Conservation (phyloP, 1,139 yeast species). For the Magnusiomyces sp. region DNA sequence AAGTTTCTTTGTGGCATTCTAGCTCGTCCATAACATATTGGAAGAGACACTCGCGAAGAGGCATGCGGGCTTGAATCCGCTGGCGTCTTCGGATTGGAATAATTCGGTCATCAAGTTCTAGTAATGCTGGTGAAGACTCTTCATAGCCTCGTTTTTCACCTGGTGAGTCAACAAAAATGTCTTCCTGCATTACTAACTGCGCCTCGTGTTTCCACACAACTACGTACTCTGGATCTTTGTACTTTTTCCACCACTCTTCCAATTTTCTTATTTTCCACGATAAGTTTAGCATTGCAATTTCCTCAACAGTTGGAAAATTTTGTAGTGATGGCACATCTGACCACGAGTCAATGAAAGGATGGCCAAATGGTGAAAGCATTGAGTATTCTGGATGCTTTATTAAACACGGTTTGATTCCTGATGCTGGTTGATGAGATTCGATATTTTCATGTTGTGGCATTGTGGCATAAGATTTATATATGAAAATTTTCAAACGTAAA, state of each 20-base stretch:
- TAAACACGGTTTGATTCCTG: too few relatives aligned
- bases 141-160: neutral
- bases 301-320: constrained; percentile 17
- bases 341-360: neutral
- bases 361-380: constrained; percentile 1
- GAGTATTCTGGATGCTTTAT: too few relatives aligned
- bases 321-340: neutral
- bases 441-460: too few relatives aligned
- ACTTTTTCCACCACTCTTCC: constrained; percentile 33
- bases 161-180: neutral
- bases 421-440: too few relatives aligned
- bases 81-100: too few relatives aligned
- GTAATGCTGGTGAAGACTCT: too few relatives aligned
- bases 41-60: neutral
- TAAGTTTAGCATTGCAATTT: constrained; percentile 27
- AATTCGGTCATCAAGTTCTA: too few relatives aligned
- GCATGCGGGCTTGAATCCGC: too few relatives aligned
- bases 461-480: too few relatives aligned
- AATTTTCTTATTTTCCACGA: constrained; percentile 29
- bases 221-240: constrained; percentile 26
- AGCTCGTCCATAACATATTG: constrained; percentile 19
- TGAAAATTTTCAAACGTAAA: too few relatives aligned
- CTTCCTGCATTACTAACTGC: too few relatives aligned
- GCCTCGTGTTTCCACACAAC: constrained; percentile 34
- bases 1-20: constrained; percentile 11